Evolutionary conservation across 768 basidiomycete species (phyloP).

Genomic region (Royoungia palumana): DNA sequence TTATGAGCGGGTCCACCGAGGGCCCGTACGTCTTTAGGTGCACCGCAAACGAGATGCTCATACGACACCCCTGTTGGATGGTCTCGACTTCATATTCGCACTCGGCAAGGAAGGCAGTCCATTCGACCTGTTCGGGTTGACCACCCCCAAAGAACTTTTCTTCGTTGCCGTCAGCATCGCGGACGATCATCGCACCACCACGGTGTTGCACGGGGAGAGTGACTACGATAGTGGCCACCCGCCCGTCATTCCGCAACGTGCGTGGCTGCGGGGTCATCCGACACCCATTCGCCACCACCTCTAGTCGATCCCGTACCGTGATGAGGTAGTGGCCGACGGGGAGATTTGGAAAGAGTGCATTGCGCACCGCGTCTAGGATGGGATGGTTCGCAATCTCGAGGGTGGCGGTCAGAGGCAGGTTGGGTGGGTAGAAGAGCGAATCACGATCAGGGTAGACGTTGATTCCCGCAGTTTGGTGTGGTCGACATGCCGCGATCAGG

Average conservation of each 20-base stretch:
- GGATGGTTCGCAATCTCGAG: slow-evolving; percentile 81
- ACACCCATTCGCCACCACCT: slow-evolving; percentile 61
- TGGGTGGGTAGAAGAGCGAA: slow-evolving; percentile 68
- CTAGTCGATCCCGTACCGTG: slow-evolving; percentile 63
- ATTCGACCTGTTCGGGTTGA: slow-evolving; percentile 67
- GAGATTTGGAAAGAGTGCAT: slow-evolving; percentile 66
- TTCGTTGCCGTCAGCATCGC: slow-evolving; percentile 49
- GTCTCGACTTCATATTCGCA: slow-evolving; percentile 73
- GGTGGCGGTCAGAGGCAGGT: slow-evolving; percentile 68
- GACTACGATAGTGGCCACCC: slow-evolving; percentile 69
- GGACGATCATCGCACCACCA: slow-evolving; percentile 63
- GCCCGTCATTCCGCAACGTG: slow-evolving; percentile 55
- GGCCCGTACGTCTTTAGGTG: slow-evolving; percentile 68
- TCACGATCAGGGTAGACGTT: slow-evolving; percentile 58
- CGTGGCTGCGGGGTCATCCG: slow-evolving; percentile 54
- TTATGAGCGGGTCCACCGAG: slow-evolving; percentile 60
- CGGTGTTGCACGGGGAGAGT: slow-evolving; percentile 73
- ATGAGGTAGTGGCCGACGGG: slow-evolving; percentile 69
- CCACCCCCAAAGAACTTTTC: slow-evolving; percentile 65
- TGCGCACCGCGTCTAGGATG: slow-evolving; percentile 73
- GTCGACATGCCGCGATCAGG: slow-evolving; percentile 69
- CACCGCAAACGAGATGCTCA: slow-evolving; percentile 70
- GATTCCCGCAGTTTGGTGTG: slow-evolving; percentile 52
- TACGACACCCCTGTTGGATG: slow-evolving; percentile 65
- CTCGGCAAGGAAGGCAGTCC: slow-evolving; percentile 72